These are phyloP conservation scores for Naegleria lovaniensis DNA, from an alignment of 208 protist genomes.

Conservation along the genomic window DNA sequence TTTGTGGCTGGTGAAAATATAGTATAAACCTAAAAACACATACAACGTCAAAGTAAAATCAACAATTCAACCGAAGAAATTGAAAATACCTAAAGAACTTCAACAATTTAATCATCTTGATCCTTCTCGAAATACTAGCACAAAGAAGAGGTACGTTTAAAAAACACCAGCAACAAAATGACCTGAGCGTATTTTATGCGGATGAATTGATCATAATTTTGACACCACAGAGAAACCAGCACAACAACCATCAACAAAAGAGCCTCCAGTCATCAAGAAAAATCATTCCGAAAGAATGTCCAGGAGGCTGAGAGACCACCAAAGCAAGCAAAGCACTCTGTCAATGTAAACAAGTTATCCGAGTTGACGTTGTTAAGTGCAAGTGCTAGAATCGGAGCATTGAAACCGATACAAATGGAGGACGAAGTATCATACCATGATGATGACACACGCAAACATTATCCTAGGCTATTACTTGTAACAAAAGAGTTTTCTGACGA, in stretches of 20 bases:
- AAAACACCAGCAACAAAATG: not conserved
- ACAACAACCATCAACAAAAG: not conserved
- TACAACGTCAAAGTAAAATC: not conserved
- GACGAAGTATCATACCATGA: not conserved
- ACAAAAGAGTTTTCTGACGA: not conserved
- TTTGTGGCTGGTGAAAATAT: too few species aligned
- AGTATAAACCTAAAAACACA: constrained; percentile 1
- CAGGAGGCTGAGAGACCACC: not conserved
- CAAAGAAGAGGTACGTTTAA: not conserved
- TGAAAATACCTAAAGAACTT: not conserved
- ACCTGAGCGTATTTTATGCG: not conserved
- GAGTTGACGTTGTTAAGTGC: not conserved
- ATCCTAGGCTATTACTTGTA: not conserved
- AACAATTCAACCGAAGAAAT: not conserved
- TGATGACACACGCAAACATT: not conserved
- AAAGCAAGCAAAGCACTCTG: not conserved
- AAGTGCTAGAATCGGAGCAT: not conserved
- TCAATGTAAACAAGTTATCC: not conserved
- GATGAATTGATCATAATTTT: not conserved
- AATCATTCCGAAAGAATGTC: not conserved
- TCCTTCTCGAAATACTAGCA: not conserved
- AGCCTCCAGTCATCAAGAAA: not conserved
- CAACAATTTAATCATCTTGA: not conserved
- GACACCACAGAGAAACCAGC: not conserved
- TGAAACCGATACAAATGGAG: not conserved